Evolutionary conservation across 2,329 filamentous ascomycete species (phyloP), one percentile per base, ranked within the genome.

Genomic region (Neofusicoccum ribis): DNA sequence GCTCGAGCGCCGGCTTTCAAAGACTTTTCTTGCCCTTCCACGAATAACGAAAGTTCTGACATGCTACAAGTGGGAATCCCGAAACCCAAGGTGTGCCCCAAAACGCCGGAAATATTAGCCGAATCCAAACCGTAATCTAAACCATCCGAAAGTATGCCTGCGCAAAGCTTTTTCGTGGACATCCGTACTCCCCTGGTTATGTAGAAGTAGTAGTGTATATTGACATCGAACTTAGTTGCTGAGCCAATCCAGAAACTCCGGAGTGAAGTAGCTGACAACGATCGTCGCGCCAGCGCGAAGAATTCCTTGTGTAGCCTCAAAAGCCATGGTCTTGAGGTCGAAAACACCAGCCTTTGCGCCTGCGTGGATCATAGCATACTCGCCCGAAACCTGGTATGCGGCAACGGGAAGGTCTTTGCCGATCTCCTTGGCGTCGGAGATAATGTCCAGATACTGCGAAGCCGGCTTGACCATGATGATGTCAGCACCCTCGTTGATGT

Each of bases 381-480:
- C 95, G 70, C 95, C 95, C 72, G 91, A 95, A 66, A 99, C 95
- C 78, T 99, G 95, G 78, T 99, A 99, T 23, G 95, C 94, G 1
- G 95, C 94, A 41, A 99, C 86, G 2, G 95, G 95, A 78, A 98
- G 85, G 77, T 98, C 93, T 75, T 89, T 90, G 66, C 92, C 94
- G 63, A 98, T 86, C 63, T 97, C 93, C 83, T 97, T 98, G 62
- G 95, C 95, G 75, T 99, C 95, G 70, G 91, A 92, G 77, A 99
- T 98, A 72, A 99, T 97, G 79, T 99, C 95, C 51, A 99, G 85
- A 77, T 97, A 99, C 78, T 94, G 92, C 72, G 91, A 91, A 9
- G 95, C 95, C 2, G 95, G 95, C 84, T 99, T 99, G 68, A 99
- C 95, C 94, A 99, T 97, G 80, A 99, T 97, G 71, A 97, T 92